These are phyloP conservation scores for Hydrangea macrophylla DNA, from an alignment of 148 eudicot genomes.

Conservation along the genomic window DNA sequence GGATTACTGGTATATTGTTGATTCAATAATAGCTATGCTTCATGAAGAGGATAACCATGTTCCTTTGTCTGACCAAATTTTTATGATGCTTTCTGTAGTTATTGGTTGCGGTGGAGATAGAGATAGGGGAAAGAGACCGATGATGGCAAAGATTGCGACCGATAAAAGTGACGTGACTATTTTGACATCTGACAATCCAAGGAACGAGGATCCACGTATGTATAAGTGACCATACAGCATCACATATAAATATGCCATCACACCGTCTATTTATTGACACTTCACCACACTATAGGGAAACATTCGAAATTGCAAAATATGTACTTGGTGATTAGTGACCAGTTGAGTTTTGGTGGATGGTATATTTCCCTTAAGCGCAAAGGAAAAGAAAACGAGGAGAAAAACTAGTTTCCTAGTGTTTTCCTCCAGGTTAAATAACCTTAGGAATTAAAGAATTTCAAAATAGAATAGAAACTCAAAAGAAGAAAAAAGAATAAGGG, in stretches of 20 bases:
- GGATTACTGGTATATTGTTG: neutral
- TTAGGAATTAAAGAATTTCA: too few species aligned
- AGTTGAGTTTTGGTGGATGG: too few species aligned
- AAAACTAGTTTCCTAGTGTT: too few species aligned
- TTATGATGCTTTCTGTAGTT: constrained; percentile 39
- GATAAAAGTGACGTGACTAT: constrained; percentile 94
- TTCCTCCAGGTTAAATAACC: too few species aligned
- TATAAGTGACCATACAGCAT: constrained; percentile 10
- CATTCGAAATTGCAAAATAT: neutral
- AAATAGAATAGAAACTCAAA: too few species aligned
- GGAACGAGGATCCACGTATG: constrained; percentile 95
- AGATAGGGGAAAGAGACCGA: constrained; percentile 91
- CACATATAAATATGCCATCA: neutral
- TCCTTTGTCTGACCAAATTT: constrained; percentile 16
- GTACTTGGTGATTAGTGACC: neutral
- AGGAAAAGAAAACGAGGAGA: too few species aligned
- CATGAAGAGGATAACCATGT: neutral
- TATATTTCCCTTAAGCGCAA: too few species aligned
- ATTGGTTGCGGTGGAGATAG: constrained; percentile 79
- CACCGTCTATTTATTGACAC: neutral
- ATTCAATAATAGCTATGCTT: neutral
- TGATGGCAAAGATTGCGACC: constrained; percentile 89
- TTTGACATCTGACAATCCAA: constrained; percentile 93
- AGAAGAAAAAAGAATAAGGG: too few species aligned
- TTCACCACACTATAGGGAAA: neutral